These are phyloP conservation scores for Skeletonema marinoi DNA, from an alignment of 108 stramenopile species.

Conservation along the genomic window DNA sequence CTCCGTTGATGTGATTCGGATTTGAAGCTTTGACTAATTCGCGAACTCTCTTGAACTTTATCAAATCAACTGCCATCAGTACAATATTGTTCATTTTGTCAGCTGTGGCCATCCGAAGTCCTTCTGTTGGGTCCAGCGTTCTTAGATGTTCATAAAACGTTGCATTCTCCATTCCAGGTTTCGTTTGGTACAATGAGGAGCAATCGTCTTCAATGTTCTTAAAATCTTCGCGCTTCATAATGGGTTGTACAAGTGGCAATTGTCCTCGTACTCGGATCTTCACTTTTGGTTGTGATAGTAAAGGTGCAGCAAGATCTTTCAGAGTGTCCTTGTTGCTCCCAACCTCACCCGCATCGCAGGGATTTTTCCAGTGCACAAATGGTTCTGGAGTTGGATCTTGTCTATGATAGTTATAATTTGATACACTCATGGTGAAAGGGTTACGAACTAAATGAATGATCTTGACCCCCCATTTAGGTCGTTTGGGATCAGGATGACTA, in stretches of 20 bases:
- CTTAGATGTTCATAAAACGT: constrained; percentile 1
- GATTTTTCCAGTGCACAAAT: neutral
- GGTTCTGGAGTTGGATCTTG: constrained; percentile 11
- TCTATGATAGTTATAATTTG: constrained; percentile 8
- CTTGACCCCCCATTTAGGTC: constrained; percentile 2
- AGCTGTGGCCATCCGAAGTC: neutral
- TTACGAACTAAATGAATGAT: constrained; percentile 12
- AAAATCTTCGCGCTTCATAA: constrained; percentile 1
- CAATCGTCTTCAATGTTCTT: neutral
- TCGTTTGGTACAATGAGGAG: neutral
- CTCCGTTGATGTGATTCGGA: neutral
- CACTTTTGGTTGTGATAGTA: neutral
- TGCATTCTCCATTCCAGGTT: neutral
- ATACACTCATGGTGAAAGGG: constrained; percentile 7
- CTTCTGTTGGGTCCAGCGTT: neutral
- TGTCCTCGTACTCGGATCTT: neutral
- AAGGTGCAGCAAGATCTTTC: neutral
- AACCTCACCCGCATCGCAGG: neutral
- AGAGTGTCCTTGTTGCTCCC: neutral
- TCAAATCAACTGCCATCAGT: neutral
- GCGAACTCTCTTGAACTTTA: neutral
- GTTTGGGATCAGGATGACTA: neutral
- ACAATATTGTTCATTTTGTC: neutral
- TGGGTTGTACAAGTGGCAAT: neutral
- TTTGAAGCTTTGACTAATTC: neutral